Evolutionary conservation across 305 asterid genomes (phyloP), one percentile per base, ranked within the genome.

Genomic region (Fraxinus platypoda): DNA sequence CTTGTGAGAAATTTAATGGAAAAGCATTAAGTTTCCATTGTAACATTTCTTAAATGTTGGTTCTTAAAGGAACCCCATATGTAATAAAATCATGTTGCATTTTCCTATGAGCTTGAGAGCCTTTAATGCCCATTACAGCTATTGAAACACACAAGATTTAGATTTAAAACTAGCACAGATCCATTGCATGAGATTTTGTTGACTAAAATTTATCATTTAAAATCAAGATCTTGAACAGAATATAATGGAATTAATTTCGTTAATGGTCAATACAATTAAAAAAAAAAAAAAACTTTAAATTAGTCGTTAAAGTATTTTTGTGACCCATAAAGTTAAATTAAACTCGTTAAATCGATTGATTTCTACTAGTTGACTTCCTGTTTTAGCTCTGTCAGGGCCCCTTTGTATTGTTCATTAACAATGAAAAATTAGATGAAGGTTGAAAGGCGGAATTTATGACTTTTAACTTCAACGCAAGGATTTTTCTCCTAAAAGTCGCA

Each of bases 51-150:
- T 86, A 72, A 77, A 79, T 83, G 83, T 85, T 68, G 84, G 46
- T 75, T 78, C 57, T 71, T 57, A 85, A 83, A 59, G 80, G 78
- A 78, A 35, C 71, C 77, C 81, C 76, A 57, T 80, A 77, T 77
- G 75, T 68, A 74, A 79, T 80, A 78, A 82, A 80, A 59, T 83
- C 68, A 80, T 80, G 83, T 26, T 77, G 85, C 84, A 74, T 83
- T 85, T 86, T 84, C 84, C 86, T 21, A 46, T 37, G 83, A 77
- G 78, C 75, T 59, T 19, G 30, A 59, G 30, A 59, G 82, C 8
- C 46, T 80, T 83, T 64, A 85, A 80, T 83, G 81, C 74, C 54
- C 31, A 52, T 80, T 76, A 33, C 70, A 74, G 6, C 21, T 75
- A 59, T 41, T 30, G 62, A 72, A 15, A n/a, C 30, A 17, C 80